Base-by-base conservation (phyloP, 1,284 basidiomycete genomes). In the Sporisorium exsertum region DNA sequence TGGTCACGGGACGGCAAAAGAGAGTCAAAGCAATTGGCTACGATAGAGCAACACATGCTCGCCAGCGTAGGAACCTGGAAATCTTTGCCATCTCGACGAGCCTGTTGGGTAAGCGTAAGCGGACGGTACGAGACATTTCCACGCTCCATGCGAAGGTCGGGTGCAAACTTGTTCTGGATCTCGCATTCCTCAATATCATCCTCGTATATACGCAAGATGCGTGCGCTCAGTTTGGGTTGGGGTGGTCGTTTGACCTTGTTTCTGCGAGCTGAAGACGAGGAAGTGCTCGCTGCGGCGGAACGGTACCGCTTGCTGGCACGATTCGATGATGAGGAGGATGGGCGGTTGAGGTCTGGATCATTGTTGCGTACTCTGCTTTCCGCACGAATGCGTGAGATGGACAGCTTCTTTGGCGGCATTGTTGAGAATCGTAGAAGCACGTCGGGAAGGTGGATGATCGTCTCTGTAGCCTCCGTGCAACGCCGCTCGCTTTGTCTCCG, bases 391-490 rank as follows among this genome's bases (percentile, higher is more conserved):
- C 35, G 65, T 9, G 65, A 60, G 22, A 73, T 73, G 20, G 61
- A 68, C 3, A 68, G 55, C 62, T 64, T 73, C 47, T 64, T 67
- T 0, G 65, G 61, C 10, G 71, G 65, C 71, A 73, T 73, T 2
- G n/a, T 26, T 8, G 33, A 35, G 13, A 15, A 9, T 35, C 13
- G 33, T 35, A 5, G 13, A 12, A 35, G 33, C 9, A 35, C 9
- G 12, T 3, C 3, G 26, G 16, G 46, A 47, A 40, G 37, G 37
- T 18, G 8, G 33, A 40, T 2, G 37, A 35, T 35, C 35, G 35
- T 35, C 10, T 12, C 6, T 35, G n/a, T n/a, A n/a, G n/a, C n/a
- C 8, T 35, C 35, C 35, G 2, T 29, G n/a, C n/a, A n/a, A n/a
- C n/a, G n/a, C n/a, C n/a, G n/a, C n/a, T n/a, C n/a, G n/a, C n/a